Evolutionary conservation across 805 yeast species (phyloP), one percentile per base, ranked within the genome.

Genomic region (Lipomyces starkeyi): DNA sequence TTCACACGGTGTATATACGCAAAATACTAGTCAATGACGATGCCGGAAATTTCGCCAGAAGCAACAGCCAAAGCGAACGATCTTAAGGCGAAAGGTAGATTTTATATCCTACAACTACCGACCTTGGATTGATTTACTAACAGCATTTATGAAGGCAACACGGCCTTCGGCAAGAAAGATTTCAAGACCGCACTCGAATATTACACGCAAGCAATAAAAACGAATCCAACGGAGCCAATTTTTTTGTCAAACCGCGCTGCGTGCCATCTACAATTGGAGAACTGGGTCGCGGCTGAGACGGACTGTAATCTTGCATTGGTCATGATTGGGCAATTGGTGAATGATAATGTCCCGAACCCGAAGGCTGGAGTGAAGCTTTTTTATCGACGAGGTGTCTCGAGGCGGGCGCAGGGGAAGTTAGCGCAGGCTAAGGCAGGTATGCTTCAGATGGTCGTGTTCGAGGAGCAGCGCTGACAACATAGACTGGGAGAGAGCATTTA

Each of bases 211-310:
- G 92, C 93, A 2, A 80, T 88, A 49, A 77, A 77, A 8, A 40
- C 81, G 20, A 85, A 85, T 61, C 83, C 87, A 0, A 49, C 71
- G 0, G 85, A 86, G 68, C 83, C 93, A 0, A 82, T 88, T 0
- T 78, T 87, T 0, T 87, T 83, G 74, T 84, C 93, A n/a, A 90
- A 90, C 74, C 78, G 89, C 57, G 90, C 95, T 0, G 86, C 87
- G 80, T 82, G 91, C n/a, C 82, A 84, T 69, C 75, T 89, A 54
- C 86, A 87, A 65, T 75, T 87, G 3, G 73, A 79, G 5, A 82
- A 83, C 40, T 87, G 84, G 82, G 73, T 76, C 2, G 77, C 83
- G 20, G 91, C 88, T 2, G 73, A 84, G 2, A 75, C 76, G 22
- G 87, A 85, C 66, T 84, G 90, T 68, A 27, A 43, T 17, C 40